Evolutionary conservation across 768 basidiomycete genomes (phyloP).

Genomic region (Lepiota brunneoincarnata): DNA sequence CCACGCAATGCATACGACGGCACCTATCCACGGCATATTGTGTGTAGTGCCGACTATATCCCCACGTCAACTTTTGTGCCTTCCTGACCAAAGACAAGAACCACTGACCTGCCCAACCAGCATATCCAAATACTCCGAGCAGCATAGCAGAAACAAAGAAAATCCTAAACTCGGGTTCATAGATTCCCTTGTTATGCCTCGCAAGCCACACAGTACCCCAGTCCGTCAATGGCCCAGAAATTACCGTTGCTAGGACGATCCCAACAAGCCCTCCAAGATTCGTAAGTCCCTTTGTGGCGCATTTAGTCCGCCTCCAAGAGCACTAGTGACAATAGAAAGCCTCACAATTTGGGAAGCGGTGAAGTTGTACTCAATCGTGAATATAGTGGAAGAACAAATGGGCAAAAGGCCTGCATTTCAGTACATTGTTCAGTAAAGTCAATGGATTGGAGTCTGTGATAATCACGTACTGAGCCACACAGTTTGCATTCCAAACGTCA

Average conservation of each 20-base stretch:
- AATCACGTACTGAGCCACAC: constrained; percentile 37
- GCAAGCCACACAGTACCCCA: constrained; percentile 41
- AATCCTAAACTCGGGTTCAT: constrained; percentile 45
- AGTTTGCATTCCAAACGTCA: constrained; percentile 39
- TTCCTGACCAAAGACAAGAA: neutral
- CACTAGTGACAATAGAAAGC: neutral
- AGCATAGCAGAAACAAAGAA: constrained; percentile 40
- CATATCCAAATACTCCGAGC: constrained; percentile 42
- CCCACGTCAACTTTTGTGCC: neutral
- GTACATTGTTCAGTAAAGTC: neutral
- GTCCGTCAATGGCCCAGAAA: constrained; percentile 39
- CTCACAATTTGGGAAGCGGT: constrained; percentile 37
- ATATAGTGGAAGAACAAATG: constrained; percentile 43
- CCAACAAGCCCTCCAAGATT: constrained; percentile 42
- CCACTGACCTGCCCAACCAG: constrained; percentile 37
- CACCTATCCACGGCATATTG: constrained; percentile 44
- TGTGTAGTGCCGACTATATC: constrained; percentile 32
- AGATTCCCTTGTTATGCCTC: constrained; percentile 40
- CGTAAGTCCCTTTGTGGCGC: constrained; percentile 29
- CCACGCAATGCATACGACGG: constrained; percentile 35
- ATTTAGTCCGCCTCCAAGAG: neutral
- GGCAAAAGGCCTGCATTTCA: constrained; percentile 33
- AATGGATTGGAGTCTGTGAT: no score
- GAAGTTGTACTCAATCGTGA: constrained; percentile 41
- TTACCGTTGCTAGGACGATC: constrained; percentile 34